These are phyloP conservation scores for Dictyostelium firmibasis DNA, from an alignment of 78 protist genomes.

Conservation along the genomic window DNA sequence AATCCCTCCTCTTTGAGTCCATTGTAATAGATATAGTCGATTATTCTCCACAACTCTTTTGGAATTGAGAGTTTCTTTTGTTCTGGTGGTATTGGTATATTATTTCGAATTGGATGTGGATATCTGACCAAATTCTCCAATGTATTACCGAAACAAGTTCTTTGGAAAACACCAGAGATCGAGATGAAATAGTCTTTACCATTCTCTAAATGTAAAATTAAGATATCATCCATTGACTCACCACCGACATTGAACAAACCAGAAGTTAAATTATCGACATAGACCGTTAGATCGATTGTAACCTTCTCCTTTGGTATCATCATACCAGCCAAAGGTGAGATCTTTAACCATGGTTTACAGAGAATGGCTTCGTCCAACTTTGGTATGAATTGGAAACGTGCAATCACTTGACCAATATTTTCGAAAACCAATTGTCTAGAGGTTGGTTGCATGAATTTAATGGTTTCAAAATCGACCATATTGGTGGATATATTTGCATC, in stretches of 20 bases:
- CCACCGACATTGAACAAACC: slow-evolving; percentile 42
- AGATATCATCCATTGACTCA: slow-evolving; percentile 84
- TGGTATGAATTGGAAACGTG: slow-evolving; percentile 87
- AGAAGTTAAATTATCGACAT: slow-evolving; percentile 38
- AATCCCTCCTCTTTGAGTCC: slow-evolving; percentile 67
- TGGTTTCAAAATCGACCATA: slow-evolving; percentile 65
- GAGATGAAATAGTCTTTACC: slow-evolving; percentile 89
- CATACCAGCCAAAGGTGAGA: slow-evolving; percentile 82
- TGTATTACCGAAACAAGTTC: slow-evolving; percentile 79
- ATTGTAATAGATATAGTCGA: slow-evolving; percentile 76
- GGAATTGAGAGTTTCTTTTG: slow-evolving; percentile 81
- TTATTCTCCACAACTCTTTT: slow-evolving; percentile 89
- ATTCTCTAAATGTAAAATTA: slow-evolving; percentile 88
- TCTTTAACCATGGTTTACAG: slow-evolving; percentile 86
- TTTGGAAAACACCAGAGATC: slow-evolving; percentile 62
- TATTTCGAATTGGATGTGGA: slow-evolving; percentile 43
- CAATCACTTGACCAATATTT: slow-evolving; percentile 88
- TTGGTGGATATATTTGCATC: slow-evolving; percentile 71
- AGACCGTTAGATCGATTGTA: slow-evolving; percentile 41
- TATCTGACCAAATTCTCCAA: slow-evolving; percentile 77
- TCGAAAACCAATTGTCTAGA: slow-evolving; percentile 22
- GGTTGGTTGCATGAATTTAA: slow-evolving; percentile 47
- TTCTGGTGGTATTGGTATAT: slow-evolving; percentile 38
- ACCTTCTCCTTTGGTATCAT: slow-evolving; percentile 82
- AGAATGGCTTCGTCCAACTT: slow-evolving; percentile 66